Evolutionary conservation across 106 monocot species (phyloP).

Genomic region (Hemerocallis citrina): DNA sequence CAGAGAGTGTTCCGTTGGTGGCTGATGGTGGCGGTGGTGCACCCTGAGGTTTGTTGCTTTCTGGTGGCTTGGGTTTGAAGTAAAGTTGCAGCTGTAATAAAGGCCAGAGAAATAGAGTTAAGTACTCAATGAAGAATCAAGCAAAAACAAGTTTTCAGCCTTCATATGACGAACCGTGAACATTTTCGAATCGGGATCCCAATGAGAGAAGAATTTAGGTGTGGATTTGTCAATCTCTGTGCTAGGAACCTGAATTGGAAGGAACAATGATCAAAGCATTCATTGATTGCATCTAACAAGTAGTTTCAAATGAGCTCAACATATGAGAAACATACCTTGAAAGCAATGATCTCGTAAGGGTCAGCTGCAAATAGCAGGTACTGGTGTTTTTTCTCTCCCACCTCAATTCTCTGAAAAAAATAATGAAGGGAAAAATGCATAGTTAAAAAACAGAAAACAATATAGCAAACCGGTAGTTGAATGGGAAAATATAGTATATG

Average conservation of each 20-base stretch:
- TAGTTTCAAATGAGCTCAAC: neutral
- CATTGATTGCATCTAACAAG: neutral
- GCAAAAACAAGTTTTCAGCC: slow-evolving; percentile 24
- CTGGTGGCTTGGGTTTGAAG: slow-evolving; percentile 78
- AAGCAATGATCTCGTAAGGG: slow-evolving; percentile 83
- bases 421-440: neutral
- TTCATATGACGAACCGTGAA: slow-evolving; percentile 52
- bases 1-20: slow-evolving; percentile 27
- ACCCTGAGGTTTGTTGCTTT: slow-evolving; percentile 52
- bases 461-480: too few relatives aligned
- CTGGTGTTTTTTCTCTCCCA: slow-evolving; percentile 86
- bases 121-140: neutral
- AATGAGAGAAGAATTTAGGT: slow-evolving; percentile 91
- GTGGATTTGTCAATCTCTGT: slow-evolving; percentile 92
- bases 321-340: slow-evolving; percentile 47
- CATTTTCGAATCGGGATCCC: slow-evolving; percentile 96
- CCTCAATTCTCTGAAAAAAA: slow-evolving; percentile 61
- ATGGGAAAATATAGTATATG: neutral
- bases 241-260: slow-evolving; percentile 71
- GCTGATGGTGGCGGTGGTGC: slow-evolving; percentile 23
- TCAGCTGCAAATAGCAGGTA: slow-evolving; percentile 94
- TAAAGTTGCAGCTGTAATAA: slow-evolving; percentile 71
- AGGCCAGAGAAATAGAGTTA: slow-evolving; percentile 19
- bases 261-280: neutral
- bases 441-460: neutral